A percentile compares a stretch with the other conserved stretches of the same genome.
These are phyloP conservation scores for Globisporangium perplexum DNA, from an alignment of 352 stramenopile species.

Conservation along the genomic window DNA sequence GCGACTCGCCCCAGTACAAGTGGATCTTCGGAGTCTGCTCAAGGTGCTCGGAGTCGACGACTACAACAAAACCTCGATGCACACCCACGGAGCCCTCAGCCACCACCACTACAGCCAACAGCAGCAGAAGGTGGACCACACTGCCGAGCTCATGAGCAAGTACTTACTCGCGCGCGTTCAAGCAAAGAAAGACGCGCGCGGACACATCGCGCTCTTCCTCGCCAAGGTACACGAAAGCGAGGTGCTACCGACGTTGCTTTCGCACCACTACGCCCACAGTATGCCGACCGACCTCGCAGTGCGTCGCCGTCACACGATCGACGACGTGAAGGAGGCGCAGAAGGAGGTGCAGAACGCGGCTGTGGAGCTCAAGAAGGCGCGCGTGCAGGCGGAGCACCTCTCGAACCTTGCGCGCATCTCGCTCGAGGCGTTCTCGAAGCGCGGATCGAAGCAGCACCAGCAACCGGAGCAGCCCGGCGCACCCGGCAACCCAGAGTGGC, in stretches of 20 bases:
- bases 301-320: constrained; percentile 73
- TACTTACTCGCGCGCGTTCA: constrained; percentile 73
- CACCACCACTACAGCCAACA: not conserved
- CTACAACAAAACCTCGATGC: constrained; percentile 9
- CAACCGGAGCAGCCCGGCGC: not conserved
- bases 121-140: constrained; percentile 4
- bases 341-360: constrained; percentile 64
- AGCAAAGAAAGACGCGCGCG: constrained; percentile 39
- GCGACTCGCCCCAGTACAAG: constrained; percentile 38
- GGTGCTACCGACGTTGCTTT: constrained; percentile 41
- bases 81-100: constrained; percentile 3
- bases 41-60: constrained; percentile 30
- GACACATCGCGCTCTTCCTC: constrained; percentile 43
- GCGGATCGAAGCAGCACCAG: constrained; percentile 10
- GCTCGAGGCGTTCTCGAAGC: constrained; percentile 50
- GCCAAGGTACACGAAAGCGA: constrained; percentile 70
- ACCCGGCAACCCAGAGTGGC: constrained; percentile 34
- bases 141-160: constrained; percentile 47
- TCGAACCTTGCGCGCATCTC: constrained; percentile 69
- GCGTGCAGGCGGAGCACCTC: constrained; percentile 63
- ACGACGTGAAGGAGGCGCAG: constrained; percentile 71
- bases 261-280: constrained; percentile 16
- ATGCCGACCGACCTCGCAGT: constrained; percentile 47
- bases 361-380: constrained; percentile 67
- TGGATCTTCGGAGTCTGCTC: constrained; percentile 51